Base-by-base conservation (phyloP, 441 rosid genomes). In the Erodium moschatum region DNA sequence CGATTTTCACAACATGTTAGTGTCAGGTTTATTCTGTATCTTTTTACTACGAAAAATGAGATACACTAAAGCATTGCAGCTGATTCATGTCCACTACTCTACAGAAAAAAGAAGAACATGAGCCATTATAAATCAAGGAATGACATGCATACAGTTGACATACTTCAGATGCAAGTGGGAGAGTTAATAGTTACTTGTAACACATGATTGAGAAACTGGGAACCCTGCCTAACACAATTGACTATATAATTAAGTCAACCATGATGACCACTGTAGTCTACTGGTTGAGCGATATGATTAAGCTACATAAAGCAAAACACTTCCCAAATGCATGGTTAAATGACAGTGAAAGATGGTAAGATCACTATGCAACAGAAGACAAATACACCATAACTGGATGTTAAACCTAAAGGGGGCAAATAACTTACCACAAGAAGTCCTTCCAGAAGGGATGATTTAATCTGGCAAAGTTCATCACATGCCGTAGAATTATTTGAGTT, bases 381-480 rank as follows among this genome's bases (percentile, higher is more conserved):
- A 15, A 50, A 50, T 0, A 50, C 19, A 50, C 16, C 19, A 50
- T n/a, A 3, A n/a, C 58, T 50, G 19, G 19, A 50, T 50, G 58
- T 12, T 2, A 50, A 13, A 60, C 27, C 12, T 18, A 18, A 60
- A 60, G 7, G 19, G 11, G 31, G 31, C 3, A 9, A 60, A 13
- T 16, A 60, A 60, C 31, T 19, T 60, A 60, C 64, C 11, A 60
- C 64, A 9, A 60, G 31, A 60, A 60, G 64, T 60, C 64, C 64
- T 21, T 60, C 64, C 64, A 60, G 20, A 60, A 60, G 64, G 24
- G 24, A 60, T 60, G 64, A 60, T 21, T 60, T 60, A 8, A 60
- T 60, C 64, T 60, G 64, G 64, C 64, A 60, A 18, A 60, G 29
- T 60, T 21, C 64, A 60, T 60, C 64, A 60, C 64, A 60, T 21